Conservation (phyloP, 2,329 filamentous ascomycete species). For the Exophiala sp. region DNA sequence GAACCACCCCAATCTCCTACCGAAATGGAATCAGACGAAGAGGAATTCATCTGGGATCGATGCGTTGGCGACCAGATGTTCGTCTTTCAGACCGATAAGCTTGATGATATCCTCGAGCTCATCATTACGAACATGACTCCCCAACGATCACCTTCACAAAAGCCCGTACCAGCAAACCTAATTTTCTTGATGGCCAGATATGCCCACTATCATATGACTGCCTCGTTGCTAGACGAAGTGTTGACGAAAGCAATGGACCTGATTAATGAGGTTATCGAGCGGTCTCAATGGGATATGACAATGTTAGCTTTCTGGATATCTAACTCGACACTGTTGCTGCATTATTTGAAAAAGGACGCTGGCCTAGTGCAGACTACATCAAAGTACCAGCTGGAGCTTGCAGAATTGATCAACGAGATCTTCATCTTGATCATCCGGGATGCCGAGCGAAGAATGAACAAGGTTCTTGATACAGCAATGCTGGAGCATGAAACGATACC, state of each 20-base stretch:
- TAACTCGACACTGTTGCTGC: conserved; percentile 88
- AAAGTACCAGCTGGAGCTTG: conserved; percentile 87
- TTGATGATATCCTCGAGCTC: conserved; percentile 88
- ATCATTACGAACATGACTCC: conserved; percentile 98
- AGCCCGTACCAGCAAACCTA: conserved; percentile 95
- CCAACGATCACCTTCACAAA: conserved; percentile 91
- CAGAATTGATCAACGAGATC: conserved; percentile 95
- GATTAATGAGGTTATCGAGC: conserved; percentile 92
- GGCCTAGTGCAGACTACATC: conserved; percentile 76
- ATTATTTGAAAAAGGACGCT: conserved; percentile 92
- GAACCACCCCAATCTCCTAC: conserved; percentile 74
- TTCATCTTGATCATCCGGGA: conserved; percentile 97
- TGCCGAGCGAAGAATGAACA: conserved; percentile 92
- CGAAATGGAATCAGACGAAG: conserved; percentile 66
- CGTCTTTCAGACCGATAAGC: conserved; percentile 92
- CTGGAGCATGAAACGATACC: conserved; percentile 97
- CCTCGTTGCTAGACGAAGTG: conserved; percentile 75
- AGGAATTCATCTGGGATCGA: conserved; percentile 93
- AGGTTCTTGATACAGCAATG: conserved; percentile 89
- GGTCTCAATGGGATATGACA: conserved; percentile 98
- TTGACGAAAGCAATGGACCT: conserved; percentile 87
- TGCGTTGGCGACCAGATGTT: conserved; percentile 99
- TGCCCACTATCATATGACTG: conserved; percentile 91
- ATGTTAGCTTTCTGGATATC: conserved; percentile 99
- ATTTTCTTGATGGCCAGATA: conserved; percentile 94